These are phyloP conservation scores for Phytophthora ramorum DNA, from an alignment of 352 stramenopile species.

Conservation along the genomic window DNA sequence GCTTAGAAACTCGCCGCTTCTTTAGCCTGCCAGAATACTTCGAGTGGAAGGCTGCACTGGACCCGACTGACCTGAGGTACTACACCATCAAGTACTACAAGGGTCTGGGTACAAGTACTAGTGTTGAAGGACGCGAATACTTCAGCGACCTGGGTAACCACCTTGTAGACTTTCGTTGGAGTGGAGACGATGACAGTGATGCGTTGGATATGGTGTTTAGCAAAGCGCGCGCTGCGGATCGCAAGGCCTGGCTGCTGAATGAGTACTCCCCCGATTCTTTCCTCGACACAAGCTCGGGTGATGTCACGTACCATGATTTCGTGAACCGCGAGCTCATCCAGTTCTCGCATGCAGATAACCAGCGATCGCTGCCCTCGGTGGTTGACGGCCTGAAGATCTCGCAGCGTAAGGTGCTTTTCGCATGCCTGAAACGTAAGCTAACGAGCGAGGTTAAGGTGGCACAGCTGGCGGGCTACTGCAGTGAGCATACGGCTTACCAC, in stretches of 20 bases:
- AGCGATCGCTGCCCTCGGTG: slow-evolving; percentile 95
- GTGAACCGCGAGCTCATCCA: slow-evolving; percentile 99
- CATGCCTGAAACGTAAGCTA: slow-evolving; percentile 98
- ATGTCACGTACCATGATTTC: slow-evolving; percentile 96
- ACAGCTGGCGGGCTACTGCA: slow-evolving; percentile 98
- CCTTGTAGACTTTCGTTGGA: slow-evolving; percentile 92
- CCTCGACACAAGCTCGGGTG: slow-evolving; percentile 92
- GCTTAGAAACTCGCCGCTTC: slow-evolving; percentile 86
- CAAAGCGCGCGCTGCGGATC: slow-evolving; percentile 96
- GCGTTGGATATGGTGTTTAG: slow-evolving; percentile 99
- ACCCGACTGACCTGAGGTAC: slow-evolving; percentile 73
- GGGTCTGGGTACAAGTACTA: slow-evolving; percentile 98
- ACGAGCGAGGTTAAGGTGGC: slow-evolving; percentile 99
- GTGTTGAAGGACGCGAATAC: slow-evolving; percentile 97
- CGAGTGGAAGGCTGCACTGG: slow-evolving; percentile 90
- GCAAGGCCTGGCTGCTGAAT: slow-evolving; percentile 96
- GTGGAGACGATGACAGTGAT: slow-evolving; percentile 81
- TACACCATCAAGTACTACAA: slow-evolving; percentile 99
- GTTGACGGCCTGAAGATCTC: slow-evolving; percentile 98
- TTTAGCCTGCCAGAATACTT: slow-evolving; percentile 98
- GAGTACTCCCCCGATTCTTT: slow-evolving; percentile 90
- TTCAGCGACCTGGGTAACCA: slow-evolving; percentile 97
- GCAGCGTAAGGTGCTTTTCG: slow-evolving; percentile 98
- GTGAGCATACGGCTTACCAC: slow-evolving; percentile 98
- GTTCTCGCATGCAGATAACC: slow-evolving; percentile 98